Percentiles rank a stretch among this genome's conserved stretches.
These are phyloP conservation scores for Chaetomium tenue DNA, from an alignment of 495 filamentous ascomycete genomes.

Conservation along the genomic window DNA sequence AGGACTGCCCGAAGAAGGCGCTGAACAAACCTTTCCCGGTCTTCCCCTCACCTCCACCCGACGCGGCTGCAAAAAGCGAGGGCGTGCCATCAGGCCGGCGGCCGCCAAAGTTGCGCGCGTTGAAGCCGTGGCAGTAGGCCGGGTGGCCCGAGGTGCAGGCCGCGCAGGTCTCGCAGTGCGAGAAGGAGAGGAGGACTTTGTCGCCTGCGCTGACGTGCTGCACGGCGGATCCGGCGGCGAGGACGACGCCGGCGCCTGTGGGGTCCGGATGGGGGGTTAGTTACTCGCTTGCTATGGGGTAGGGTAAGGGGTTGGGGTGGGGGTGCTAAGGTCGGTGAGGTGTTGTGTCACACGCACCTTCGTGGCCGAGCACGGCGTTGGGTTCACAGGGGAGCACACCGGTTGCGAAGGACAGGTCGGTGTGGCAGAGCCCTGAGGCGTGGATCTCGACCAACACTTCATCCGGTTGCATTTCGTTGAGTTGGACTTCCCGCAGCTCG, in stretches of 20 bases:
- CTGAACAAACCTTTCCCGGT: constrained; percentile 49
- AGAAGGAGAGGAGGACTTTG: constrained; percentile 52
- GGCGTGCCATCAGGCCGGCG: constrained; percentile 24
- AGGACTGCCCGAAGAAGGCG: constrained; percentile 57
- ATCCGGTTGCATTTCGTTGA: constrained; percentile 46
- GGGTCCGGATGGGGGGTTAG: not conserved
- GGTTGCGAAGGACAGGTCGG: constrained; percentile 56
- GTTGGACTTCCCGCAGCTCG: constrained; percentile 26
- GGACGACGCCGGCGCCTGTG: constrained; percentile 59
- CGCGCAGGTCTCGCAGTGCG: constrained; percentile 43
- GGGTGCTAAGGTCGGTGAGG: not conserved
- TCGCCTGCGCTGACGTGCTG: constrained; percentile 58
- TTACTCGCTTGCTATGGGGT: not conserved
- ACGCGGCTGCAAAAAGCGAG: constrained; percentile 20
- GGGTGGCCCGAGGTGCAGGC: constrained; percentile 63
- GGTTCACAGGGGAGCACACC: constrained; percentile 41
- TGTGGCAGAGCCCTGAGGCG: constrained; percentile 75
- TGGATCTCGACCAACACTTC: constrained; percentile 72
- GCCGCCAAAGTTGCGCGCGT: constrained; percentile 42
- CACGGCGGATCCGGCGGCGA: constrained; percentile 55
- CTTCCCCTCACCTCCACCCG: not conserved
- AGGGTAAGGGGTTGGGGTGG: no score
- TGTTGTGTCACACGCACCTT: constrained; percentile 45
- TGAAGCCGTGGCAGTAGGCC: constrained; percentile 56
- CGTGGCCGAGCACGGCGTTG: constrained; percentile 74